A percentile compares a stretch with the other conserved stretches of the same genome.
phyloP scores from a whole-genome alignment of 768 basidiomycete species.

The Amanita jacksonii region DNA sequence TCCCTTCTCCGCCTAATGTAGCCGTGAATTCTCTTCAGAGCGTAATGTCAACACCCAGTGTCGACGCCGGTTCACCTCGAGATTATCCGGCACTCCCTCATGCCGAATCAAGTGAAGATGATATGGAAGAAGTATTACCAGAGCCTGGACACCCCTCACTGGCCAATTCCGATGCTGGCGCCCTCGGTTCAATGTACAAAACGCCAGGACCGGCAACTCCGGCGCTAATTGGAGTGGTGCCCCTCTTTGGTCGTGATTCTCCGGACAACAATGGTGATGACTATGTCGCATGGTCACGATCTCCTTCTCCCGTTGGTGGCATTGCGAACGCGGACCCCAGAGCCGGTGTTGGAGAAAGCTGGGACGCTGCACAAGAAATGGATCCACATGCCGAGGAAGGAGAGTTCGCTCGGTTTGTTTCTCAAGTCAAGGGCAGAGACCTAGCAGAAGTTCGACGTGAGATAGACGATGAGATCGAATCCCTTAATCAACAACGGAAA shows the following conservation, averaged over 20 bases:
- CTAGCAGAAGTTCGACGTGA: slow-evolving; percentile 75
- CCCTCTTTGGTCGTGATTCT: background rate
- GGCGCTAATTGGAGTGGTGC: background rate
- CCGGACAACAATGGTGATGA: slow-evolving; percentile 9
- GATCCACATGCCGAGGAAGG: slow-evolving; percentile 70
- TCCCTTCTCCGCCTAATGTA: background rate
- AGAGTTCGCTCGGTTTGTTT: slow-evolving; percentile 88
- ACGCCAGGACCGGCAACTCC: background rate
- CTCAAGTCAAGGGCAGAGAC: slow-evolving; percentile 82
- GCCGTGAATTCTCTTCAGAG: no score
- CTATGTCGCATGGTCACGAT: slow-evolving; percentile 24
- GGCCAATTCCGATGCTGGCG: no score
- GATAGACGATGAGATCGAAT: slow-evolving; percentile 85
- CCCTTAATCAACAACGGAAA: slow-evolving; percentile 75
- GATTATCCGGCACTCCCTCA: no score
- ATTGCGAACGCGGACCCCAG: slow-evolving; percentile 14
- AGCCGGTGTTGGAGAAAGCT: slow-evolving; percentile 31
- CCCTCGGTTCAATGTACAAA: no score
- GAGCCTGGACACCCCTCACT: no score
- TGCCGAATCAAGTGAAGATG: slow-evolving; percentile 7
- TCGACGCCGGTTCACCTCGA: no score
- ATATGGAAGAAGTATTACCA: slow-evolving; percentile 9
- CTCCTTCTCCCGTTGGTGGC: slow-evolving; percentile 22
- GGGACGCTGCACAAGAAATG: slow-evolving; percentile 85
- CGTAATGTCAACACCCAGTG: no score